These are phyloP conservation scores for Iodosphaeria phyllophila DNA, from an alignment of 2,329 filamentous ascomycete genomes.

Conservation along the genomic window DNA sequence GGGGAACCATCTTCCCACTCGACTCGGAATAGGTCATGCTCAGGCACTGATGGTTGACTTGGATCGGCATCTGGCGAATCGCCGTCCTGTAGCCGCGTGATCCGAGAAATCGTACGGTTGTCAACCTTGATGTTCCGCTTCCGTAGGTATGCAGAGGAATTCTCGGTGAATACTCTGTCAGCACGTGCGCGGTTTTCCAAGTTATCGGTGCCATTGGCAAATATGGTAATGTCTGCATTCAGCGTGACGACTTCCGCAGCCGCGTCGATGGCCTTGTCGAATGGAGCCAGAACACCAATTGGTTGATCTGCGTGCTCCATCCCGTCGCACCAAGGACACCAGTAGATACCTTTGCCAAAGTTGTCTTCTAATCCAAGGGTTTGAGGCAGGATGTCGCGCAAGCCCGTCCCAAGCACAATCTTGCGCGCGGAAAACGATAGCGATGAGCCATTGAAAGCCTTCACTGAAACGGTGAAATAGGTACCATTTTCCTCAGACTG, in stretches of 20 bases:
- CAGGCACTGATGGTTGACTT: neutral
- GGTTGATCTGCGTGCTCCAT: conserved; percentile 39
- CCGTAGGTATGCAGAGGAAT: conserved; percentile 25
- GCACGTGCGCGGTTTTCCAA: conserved; percentile 18
- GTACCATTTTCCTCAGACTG: conserved; percentile 18
- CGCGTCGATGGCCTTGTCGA: conserved; percentile 22
- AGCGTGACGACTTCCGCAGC: conserved; percentile 34
- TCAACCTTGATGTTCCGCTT: conserved; percentile 32
- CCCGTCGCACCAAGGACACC: conserved; percentile 48
- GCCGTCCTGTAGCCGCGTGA: neutral
- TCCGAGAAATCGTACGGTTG: conserved; percentile 17
- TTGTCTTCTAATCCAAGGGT: conserved; percentile 34
- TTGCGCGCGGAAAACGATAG: conserved; percentile 27
- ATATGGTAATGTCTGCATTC: conserved; percentile 34
- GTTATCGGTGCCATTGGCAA: conserved; percentile 41
- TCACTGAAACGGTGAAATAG: conserved; percentile 23
- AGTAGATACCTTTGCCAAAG: conserved; percentile 41
- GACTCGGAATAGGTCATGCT: neutral
- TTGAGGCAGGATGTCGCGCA: conserved; percentile 31
- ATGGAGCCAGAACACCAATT: conserved; percentile 30
- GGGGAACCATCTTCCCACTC: no score
- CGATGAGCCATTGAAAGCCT: no score
- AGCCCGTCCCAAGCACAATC: conserved; percentile 36
- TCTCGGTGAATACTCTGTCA: conserved; percentile 19
- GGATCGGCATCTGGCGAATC: neutral